phyloP scores from a whole-genome alignment of 306 rosid species.

The Carpinus fangiana region DNA sequence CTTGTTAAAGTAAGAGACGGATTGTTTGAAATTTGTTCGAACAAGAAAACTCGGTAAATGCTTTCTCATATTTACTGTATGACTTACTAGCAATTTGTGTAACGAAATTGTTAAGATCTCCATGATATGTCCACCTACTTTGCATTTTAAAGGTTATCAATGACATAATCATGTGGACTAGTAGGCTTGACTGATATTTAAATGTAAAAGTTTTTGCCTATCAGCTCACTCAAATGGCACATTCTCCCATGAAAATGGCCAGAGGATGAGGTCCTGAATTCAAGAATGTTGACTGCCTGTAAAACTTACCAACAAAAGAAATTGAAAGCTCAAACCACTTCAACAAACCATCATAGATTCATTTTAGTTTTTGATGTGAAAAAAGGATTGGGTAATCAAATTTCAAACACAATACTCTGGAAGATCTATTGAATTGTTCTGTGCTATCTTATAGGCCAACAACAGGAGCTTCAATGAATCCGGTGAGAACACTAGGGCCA shows the following conservation, averaged over 20 bases:
- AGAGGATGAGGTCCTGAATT: background rate
- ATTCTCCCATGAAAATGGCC: background rate
- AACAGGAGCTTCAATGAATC: conserved; percentile 88
- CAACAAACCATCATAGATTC: background rate
- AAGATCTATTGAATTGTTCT: background rate
- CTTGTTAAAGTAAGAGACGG: no score
- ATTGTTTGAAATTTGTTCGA: no score
- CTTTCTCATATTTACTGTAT: no score
- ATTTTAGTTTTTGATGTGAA: background rate
- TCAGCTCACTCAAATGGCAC: background rate
- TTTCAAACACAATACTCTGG: background rate
- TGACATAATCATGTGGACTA: background rate
- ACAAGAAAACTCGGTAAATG: rapidly evolving
- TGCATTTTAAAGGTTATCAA: no score
- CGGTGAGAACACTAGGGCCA: conserved; percentile 85
- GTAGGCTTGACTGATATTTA: background rate
- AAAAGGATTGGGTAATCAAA: background rate
- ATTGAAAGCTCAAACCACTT: no score
- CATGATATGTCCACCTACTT: no score
- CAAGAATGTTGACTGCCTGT: no score
- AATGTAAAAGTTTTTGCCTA: background rate
- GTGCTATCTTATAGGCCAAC: conserved; percentile 46
- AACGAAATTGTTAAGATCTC: no score
- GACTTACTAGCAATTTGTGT: no score
- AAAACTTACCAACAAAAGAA: background rate